phyloP scores from a whole-genome alignment of 495 filamentous ascomycete genomes.

The Penicillium robsamsonii region DNA sequence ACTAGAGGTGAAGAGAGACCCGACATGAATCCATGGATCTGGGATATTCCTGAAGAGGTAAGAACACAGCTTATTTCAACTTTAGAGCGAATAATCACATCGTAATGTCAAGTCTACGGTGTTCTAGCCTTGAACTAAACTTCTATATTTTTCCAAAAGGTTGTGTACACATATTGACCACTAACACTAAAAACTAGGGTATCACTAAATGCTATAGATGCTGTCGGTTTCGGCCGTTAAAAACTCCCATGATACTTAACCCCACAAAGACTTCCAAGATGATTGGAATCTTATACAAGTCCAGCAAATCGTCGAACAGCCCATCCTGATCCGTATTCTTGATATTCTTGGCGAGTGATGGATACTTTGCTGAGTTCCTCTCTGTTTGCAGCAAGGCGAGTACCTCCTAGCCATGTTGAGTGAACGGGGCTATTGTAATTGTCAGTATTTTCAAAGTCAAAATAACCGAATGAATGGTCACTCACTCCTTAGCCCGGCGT shows the following conservation, averaged over 20 bases:
- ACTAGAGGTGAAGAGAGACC: neutral
- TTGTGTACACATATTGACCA: neutral
- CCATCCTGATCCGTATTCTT: conserved; percentile 81
- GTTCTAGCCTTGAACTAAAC: neutral
- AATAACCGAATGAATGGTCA: conserved; percentile 10
- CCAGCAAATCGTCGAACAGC: conserved; percentile 68
- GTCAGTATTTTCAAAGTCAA: conserved; percentile 5
- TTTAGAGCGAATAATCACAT: conserved; percentile 6
- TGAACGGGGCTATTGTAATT: conserved; percentile 58
- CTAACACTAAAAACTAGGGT: conserved; percentile 25
- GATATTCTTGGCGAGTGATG: conserved; percentile 85
- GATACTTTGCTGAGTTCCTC: conserved; percentile 58
- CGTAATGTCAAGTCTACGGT: neutral
- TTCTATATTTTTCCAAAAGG: neutral
- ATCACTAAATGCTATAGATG: conserved; percentile 22
- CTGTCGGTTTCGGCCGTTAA: conserved; percentile 5
- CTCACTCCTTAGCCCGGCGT: conserved; percentile 62
- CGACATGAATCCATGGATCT: neutral
- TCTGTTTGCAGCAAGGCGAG: conserved; percentile 66
- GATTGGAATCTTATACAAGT: conserved; percentile 17
- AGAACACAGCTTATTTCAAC: neutral
- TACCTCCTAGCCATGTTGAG: conserved; percentile 82
- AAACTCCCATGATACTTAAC: conserved; percentile 16
- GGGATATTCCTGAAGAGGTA: neutral
- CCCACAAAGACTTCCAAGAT: neutral